Base-by-base conservation (phyloP, 306 rosid species). In the Cotoneaster glaucophyllus region DNA sequence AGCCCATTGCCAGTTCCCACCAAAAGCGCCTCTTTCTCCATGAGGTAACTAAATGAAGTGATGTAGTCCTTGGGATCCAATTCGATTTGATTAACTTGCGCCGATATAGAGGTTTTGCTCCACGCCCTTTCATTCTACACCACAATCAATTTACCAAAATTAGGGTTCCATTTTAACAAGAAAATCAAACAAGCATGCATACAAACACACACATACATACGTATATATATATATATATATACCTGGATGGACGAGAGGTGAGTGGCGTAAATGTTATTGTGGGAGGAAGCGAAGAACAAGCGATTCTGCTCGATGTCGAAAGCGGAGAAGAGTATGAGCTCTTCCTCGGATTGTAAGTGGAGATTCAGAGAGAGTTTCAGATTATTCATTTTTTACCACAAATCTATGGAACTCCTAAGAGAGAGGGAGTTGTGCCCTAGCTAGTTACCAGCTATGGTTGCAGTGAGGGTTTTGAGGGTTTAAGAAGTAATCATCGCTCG, bases 21-120 rank as follows among this genome's bases (percentile, higher is more conserved):
- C 64, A 95, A 82, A 70, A 95, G 74, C 4, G 98, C 89, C 77
- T 92, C 99, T 73, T 95, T 95, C 96, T 95, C 99, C 97, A 95
- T 90, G 34, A 92, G 75, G 78, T 89, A 95, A 70, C 88, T 92
- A 73, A 95, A 89, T 11, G 97, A 86, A 26, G 97, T 93, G 73
- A 95, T 82, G 34, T 6, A 32, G 26, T 95, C 98, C 66, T 82
- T 90, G 0, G 86, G 87, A 53, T 92, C 92, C 82, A 95, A 79
- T 77, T 85, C 90, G 74, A 95, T 81, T 41, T 67, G 67, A 61
- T 80, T 86, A 65, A 84, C 82, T 72, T 83, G 84, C 0, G 87
- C 72, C 13, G 84, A 15, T 6, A 88, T 79, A 11, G 73, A 67
- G 69, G 81, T 75, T 41, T 69, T 86, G 69, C 82, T 84, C 92